phyloP scores from a whole-genome alignment of 306 rosid species.

The Pueraria montana region DNA sequence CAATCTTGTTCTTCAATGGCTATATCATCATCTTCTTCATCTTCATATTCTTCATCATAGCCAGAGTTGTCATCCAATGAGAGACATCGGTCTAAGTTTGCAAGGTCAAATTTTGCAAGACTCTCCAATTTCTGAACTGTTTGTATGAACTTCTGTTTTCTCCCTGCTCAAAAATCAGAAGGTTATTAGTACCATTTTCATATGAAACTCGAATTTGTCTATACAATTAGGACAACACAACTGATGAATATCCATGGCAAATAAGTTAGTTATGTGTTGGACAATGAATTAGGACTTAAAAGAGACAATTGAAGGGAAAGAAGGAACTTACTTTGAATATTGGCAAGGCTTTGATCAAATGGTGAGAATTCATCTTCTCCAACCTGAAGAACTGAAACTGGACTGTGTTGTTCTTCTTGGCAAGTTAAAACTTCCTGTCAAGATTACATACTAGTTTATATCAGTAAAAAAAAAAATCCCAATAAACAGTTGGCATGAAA shows the following conservation, averaged over 20 bases:
- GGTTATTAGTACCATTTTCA: conserved; percentile 23
- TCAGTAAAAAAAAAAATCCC: conserved; percentile 4
- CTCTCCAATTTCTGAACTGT: conserved; percentile 57
- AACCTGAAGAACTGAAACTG: conserved; percentile 74
- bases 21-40: neutral
- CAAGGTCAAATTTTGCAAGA: conserved; percentile 53
- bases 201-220: neutral
- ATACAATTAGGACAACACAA: neutral
- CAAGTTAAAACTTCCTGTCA: conserved; percentile 44
- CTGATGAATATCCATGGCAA: neutral
- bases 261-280: neutral
- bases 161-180: conserved; percentile 56
- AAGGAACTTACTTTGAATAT: conserved; percentile 60
- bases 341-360: conserved; percentile 63
- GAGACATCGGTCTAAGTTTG: conserved; percentile 41
- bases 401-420: conserved; percentile 71
- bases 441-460: neutral
- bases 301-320: conserved; percentile 1
- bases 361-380: conserved; percentile 57
- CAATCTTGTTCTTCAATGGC: conserved; percentile 45
- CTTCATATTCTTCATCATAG: conserved; percentile 41
- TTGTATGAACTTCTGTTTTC: conserved; percentile 60
- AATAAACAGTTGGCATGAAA: conserved; percentile 1
- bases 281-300: conserved; percentile 1
- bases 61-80: conserved; percentile 40